Conservation (phyloP, 1,284 basidiomycete genomes). For the Inonotus hispidus region DNA sequence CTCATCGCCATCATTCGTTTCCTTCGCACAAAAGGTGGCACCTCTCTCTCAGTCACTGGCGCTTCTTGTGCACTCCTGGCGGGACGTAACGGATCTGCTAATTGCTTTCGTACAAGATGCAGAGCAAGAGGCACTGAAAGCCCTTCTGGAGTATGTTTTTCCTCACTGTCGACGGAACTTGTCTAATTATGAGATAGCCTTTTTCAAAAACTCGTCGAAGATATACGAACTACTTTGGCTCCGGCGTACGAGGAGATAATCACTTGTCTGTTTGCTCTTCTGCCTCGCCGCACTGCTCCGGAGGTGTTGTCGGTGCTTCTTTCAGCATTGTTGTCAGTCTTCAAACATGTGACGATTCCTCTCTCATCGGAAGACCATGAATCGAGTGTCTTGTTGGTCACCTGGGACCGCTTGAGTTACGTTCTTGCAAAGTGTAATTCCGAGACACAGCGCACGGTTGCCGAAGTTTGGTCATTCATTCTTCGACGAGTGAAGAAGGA, state of each 20-base stretch:
- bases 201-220: conserved; percentile 68
- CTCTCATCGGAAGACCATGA: conserved; percentile 30
- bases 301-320: conserved; percentile 59
- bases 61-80: conserved; percentile 76
- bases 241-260: conserved; percentile 55
- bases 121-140: conserved; percentile 63
- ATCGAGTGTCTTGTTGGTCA: conserved; percentile 44
- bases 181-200: conserved; percentile 39
- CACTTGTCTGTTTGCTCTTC: conserved; percentile 46
- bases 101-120: conserved; percentile 44
- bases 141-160: conserved; percentile 64
- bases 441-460: conserved; percentile 65
- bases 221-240: conserved; percentile 64
- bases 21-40: conserved; percentile 57
- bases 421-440: conserved; percentile 53
- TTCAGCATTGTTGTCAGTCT: conserved; percentile 57
- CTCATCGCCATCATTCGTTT: conserved; percentile 70
- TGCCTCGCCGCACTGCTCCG: conserved; percentile 52
- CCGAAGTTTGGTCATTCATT: conserved; percentile 74
- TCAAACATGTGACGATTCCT: conserved; percentile 66
- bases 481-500: conserved; percentile 56
- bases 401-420: conserved; percentile 49
- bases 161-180: conserved; percentile 2
- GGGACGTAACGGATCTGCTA: conserved; percentile 62
- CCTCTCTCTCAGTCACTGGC: conserved; percentile 73